Evolutionary conservation across 1,284 basidiomycete species (phyloP).

Genomic region (Boletus semigastroideus): DNA sequence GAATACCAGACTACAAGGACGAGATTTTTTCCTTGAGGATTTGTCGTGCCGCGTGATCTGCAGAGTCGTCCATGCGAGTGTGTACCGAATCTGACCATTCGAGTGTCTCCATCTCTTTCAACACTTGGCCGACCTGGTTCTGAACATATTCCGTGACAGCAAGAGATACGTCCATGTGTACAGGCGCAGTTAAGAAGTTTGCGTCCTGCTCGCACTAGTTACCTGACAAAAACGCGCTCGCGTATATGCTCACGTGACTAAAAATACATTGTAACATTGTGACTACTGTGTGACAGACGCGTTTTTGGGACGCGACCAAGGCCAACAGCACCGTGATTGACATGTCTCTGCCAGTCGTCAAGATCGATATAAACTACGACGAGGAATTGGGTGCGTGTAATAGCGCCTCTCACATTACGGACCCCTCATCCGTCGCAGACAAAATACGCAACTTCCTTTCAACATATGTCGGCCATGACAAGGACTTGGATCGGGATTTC

Average conservation of each 20-base stretch:
- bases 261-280: conserved; percentile 14
- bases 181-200: no score
- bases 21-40: conserved; percentile 5
- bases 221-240: background rate
- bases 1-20: conserved; percentile 6
- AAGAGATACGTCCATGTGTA: conserved; percentile 11
- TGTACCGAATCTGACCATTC: conserved; percentile 13
- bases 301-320: conserved; percentile 14
- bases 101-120: conserved; percentile 10
- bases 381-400: conserved; percentile 46
- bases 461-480: conserved; percentile 61
- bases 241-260: conserved; percentile 16
- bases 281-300: conserved; percentile 29
- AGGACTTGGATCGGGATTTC: conserved; percentile 68
- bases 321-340: conserved; percentile 18
- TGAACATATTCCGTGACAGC: conserved; percentile 13
- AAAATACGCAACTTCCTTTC: conserved; percentile 71
- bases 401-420: conserved; percentile 31
- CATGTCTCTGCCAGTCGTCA: conserved; percentile 51
- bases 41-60: background rate
- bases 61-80: background rate
- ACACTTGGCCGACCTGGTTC: conserved; percentile 13
- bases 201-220: no score
- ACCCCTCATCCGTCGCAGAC: conserved; percentile 41
- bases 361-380: conserved; percentile 47